Percentiles rank a stretch among this genome's conserved stretches.
phyloP scores from a whole-genome alignment of 345 rosid species.

The Pugionium cornutum region DNA sequence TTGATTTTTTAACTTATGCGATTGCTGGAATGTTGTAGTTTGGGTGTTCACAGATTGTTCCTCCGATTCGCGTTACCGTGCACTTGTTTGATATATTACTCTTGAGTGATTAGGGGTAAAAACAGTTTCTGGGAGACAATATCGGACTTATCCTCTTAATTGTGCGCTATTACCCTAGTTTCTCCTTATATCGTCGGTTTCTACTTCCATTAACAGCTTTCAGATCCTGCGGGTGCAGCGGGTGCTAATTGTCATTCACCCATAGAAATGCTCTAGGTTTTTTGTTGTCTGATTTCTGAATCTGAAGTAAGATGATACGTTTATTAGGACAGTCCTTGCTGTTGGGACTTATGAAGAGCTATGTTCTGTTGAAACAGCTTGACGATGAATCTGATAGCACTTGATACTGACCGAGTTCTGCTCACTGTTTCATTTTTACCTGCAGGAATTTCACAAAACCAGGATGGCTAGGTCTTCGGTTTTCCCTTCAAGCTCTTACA shows the following conservation, averaged over 20 bases:
- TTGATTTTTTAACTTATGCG: background rate
- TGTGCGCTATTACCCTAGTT: background rate
- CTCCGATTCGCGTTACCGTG: constrained; percentile 2
- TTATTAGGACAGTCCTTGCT: background rate
- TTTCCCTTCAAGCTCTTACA: constrained; percentile 61
- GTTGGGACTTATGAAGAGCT: background rate
- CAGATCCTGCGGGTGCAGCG: background rate
- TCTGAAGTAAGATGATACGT: background rate
- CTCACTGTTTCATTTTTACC: constrained; percentile 3
- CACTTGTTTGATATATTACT: background rate
- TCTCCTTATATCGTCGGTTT: background rate
- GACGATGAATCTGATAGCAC: background rate
- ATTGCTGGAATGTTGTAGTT: background rate
- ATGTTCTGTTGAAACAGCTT: background rate
- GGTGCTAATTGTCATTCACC: background rate
- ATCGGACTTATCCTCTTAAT: background rate
- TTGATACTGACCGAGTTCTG: background rate
- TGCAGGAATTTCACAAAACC: constrained; percentile 79
- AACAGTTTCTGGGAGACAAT: background rate
- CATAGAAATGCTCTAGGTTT: background rate
- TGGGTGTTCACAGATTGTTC: background rate
- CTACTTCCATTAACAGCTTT: background rate
- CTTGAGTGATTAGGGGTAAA: background rate
- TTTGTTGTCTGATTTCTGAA: constrained; percentile 1
- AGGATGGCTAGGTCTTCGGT: constrained; percentile 68